phyloP scores from a whole-genome alignment of 1,139 yeast species.

The Candida sp. region DNA sequence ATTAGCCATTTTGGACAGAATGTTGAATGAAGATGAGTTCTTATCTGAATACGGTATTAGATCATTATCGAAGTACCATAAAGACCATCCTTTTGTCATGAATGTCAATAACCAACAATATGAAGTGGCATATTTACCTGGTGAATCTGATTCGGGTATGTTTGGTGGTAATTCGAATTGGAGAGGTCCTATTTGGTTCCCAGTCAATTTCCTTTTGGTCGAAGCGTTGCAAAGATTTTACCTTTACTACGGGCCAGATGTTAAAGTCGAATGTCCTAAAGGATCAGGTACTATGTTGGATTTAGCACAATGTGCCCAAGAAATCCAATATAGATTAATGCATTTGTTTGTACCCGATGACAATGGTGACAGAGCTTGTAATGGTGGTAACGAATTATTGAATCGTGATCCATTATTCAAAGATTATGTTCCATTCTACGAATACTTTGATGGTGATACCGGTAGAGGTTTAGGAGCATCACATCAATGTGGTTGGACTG shows the following conservation, averaged over 20 bases:
- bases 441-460: conserved; percentile 93
- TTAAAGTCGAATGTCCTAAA: conserved; percentile 88
- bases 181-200: conserved; percentile 99
- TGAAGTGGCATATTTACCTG: conserved; percentile 79
- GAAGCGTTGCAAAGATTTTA: conserved; percentile 90
- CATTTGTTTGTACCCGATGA: conserved; percentile 74
- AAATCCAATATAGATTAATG: conserved; percentile 83
- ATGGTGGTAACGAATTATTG: conserved; percentile 62
- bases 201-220: conserved; percentile 82
- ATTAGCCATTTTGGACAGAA: conserved; percentile 68
- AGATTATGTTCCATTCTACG: conserved; percentile 79
- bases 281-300: conserved; percentile 82
- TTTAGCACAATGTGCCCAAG: conserved; percentile 91
- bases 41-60: conserved; percentile 86
- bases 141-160: conserved; percentile 92
- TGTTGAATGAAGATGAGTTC: conserved; percentile 89
- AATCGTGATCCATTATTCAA: conserved; percentile 73
- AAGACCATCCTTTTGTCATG: conserved; percentile 84
- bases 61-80: conserved; percentile 85
- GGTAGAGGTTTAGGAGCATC: conserved; percentile 95
- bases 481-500: conserved; percentile 98
- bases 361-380: conserved; percentile 72
- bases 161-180: conserved; percentile 98
- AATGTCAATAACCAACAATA: conserved; percentile 77
- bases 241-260: conserved; percentile 83